Evolutionary conservation across 2,329 filamentous ascomycete genomes (phyloP).

Genomic region (Trichoderma brevicompactum): DNA sequence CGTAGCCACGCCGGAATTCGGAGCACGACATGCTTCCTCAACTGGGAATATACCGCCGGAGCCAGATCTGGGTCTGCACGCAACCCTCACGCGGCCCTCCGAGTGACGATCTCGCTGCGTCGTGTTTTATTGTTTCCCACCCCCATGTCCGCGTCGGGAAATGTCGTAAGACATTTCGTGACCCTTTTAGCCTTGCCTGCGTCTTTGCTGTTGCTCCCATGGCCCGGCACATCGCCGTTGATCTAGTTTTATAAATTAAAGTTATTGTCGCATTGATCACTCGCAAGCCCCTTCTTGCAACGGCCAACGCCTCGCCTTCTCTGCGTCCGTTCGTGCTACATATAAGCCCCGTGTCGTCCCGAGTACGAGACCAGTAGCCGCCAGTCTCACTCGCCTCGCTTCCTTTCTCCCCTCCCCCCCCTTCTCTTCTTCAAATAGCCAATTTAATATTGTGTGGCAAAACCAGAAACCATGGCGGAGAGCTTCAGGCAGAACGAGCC

Average conservation of each 20-base stretch:
- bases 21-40: not conserved
- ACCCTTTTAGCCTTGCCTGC: not conserved
- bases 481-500: conserved; percentile 46
- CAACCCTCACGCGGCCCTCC: not conserved
- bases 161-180: conserved; percentile 27
- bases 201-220: not conserved
- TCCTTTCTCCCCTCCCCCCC: not conserved
- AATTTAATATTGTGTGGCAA: not conserved
- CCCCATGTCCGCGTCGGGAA: conserved; percentile 19
- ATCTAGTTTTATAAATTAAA: conserved; percentile 18
- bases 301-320: not conserved
- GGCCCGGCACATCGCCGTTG: not conserved
- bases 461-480: not conserved
- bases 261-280: conserved; percentile 7
- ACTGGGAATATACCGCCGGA: not conserved
- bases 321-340: not conserved
- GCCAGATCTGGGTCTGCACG: not conserved
- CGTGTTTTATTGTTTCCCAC: not conserved
- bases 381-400: not conserved
- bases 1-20: not conserved
- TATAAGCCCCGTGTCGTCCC: not conserved
- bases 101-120: conserved; percentile 1
- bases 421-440: not conserved
- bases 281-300: not conserved
- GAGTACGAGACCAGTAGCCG: not conserved